A percentile compares a stretch with the other conserved stretches of the same genome.
These are phyloP conservation scores for Colletotrichum sp. DNA, from an alignment of 2,329 filamentous ascomycete species.

Conservation along the genomic window DNA sequence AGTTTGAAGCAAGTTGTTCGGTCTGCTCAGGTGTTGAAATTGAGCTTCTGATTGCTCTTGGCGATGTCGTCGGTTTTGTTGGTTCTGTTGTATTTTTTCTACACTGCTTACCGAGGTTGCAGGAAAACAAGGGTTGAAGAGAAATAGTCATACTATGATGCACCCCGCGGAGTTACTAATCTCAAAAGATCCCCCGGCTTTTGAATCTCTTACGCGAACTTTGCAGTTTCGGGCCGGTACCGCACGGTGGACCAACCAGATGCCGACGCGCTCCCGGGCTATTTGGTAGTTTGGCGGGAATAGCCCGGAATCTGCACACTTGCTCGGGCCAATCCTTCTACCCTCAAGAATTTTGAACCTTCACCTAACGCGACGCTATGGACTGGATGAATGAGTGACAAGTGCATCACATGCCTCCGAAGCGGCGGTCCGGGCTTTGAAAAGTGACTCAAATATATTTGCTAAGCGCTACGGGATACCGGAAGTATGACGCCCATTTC, in stretches of 20 bases:
- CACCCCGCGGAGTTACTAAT: not conserved
- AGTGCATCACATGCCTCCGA: not conserved
- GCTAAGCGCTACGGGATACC: not conserved
- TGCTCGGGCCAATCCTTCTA: not conserved
- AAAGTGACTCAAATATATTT: not conserved
- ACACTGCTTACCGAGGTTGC: not conserved
- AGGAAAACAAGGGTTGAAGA: not conserved
- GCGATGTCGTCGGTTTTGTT: not conserved
- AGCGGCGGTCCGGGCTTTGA: not conserved
- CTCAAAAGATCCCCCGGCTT: not conserved
- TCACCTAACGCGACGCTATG: not conserved
- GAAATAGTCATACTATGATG: not conserved
- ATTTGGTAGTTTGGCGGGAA: not conserved
- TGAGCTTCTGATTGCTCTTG: not conserved
- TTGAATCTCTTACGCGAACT: not conserved
- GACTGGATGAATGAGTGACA: not conserved
- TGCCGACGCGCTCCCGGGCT: not conserved
- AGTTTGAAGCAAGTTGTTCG: not conserved
- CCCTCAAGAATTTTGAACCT: not conserved
- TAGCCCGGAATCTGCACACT: not conserved
- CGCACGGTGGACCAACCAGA: conserved; percentile 6
- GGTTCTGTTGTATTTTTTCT: not conserved
- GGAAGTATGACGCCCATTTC: not conserved
- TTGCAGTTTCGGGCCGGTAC: conserved; percentile 3
- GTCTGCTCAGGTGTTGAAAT: not conserved